Evolutionary conservation across 2,329 filamentous ascomycete species (phyloP).

Genomic region (Venturia oleaginea): DNA sequence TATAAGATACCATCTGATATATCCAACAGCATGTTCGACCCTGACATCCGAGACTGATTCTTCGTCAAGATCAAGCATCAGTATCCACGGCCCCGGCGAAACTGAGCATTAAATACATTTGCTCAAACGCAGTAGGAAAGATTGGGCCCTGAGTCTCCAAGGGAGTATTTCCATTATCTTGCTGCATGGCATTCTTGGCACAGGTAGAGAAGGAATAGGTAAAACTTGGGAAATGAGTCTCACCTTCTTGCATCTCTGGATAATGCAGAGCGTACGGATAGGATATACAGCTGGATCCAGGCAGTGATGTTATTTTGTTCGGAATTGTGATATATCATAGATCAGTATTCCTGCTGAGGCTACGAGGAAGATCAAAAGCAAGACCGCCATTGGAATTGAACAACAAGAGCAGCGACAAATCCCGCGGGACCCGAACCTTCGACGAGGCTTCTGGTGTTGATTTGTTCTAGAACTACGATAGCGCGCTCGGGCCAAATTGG

Average conservation of each 20-base stretch:
- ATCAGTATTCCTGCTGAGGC: neutral
- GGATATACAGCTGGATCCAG: neutral
- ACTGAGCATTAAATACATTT: neutral
- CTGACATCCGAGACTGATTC: neutral
- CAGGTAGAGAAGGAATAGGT: neutral
- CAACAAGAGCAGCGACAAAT: neutral
- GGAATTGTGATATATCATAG: no score
- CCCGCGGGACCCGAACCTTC: neutral
- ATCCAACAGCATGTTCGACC: neutral
- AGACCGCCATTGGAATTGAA: neutral
- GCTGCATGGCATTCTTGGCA: neutral
- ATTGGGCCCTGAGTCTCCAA: neutral
- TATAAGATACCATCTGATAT: neutral
- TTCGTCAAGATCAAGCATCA: neutral
- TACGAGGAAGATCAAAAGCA: neutral
- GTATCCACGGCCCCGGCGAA: neutral
- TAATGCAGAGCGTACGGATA: neutral
- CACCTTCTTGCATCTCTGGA: neutral
- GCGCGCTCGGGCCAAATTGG: no score
- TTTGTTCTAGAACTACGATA: no score
- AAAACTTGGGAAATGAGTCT: neutral
- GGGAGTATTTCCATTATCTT: neutral
- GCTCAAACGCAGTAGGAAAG: neutral
- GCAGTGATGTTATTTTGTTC: neutral
- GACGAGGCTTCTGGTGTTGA: neutral